Evolutionary conservation across 2,329 filamentous ascomycete species (phyloP), one percentile per base, ranked within the genome.

Genomic region (Drechslera avenae): DNA sequence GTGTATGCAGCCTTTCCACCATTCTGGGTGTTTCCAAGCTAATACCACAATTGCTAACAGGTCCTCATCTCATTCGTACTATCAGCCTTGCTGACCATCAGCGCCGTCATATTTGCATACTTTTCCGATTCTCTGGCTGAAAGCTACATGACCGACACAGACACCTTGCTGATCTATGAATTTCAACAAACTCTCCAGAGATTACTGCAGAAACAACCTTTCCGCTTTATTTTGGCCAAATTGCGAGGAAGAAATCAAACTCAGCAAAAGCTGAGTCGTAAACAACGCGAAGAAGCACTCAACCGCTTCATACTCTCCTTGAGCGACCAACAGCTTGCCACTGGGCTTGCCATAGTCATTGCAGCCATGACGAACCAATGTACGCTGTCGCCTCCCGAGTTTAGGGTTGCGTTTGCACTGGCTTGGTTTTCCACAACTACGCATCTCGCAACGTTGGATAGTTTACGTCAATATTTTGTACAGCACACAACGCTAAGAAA

Each of bases 361-460:
- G 59, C 52, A 13, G 54, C 52, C 14, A 37, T 59, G 12, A 36
- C 49, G n/a, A 63, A 62, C 9, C 54, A 54, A 26, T 62, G 62
- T 34, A 57, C 45, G 1, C 35, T 66, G 3, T 52, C 60, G 3
- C 46, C 52, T 2, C 46, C 52, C 23, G 57, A 63, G 4, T 60
- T 59, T 32, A 34, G 50, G 19, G 46, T 64, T 16, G 56, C 50
- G 3, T 49, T 56, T n/a, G 39, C 52, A 9, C 47, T 64, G 7
- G 62, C 63, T 12, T 66, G 62, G 59, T 66, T 64, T 34, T 64
- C 63, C 2, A 56, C 55, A 4, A 64, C 60, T 3, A 65, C 60
- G 2, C 63, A 65, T 37, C 50, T 66, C 5, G 56, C 56, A 5
- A 64, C 59, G 1, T 52, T 65, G 2, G 54, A 56, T 13, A 47